These are phyloP conservation scores for Sideroxylon spinosum DNA, from an alignment of 179 eudicot genomes.

Conservation along the genomic window DNA sequence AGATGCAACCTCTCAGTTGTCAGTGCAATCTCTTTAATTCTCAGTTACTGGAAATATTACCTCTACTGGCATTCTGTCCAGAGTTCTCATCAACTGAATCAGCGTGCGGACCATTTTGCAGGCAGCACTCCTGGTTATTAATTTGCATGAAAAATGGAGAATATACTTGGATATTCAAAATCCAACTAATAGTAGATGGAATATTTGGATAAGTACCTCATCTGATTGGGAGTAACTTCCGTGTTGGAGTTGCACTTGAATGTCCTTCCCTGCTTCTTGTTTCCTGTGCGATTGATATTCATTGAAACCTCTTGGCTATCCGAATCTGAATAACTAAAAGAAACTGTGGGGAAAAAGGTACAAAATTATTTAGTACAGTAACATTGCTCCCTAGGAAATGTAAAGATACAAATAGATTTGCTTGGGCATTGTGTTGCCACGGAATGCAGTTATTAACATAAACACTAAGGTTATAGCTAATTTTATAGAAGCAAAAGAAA, in stretches of 20 bases:
- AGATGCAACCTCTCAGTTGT: constrained; percentile 6
- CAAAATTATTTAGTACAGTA: neutral
- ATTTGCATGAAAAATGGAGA: neutral
- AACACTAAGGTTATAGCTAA: neutral
- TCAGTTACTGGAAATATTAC: constrained; percentile 31
- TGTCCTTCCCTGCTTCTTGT: constrained; percentile 76
- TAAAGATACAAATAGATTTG: neutral
- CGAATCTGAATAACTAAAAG: constrained; percentile 70
- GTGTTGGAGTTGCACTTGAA: constrained; percentile 57
- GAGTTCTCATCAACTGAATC: constrained; percentile 91
- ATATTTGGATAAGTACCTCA: constrained; percentile 45
- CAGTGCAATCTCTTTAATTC: constrained; percentile 4
- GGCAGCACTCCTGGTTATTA: constrained; percentile 76
- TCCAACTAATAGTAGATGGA: neutral
- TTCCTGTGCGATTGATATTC: constrained; percentile 76
- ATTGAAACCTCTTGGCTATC: constrained; percentile 83
- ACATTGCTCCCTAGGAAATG: neutral
- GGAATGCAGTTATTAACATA: neutral
- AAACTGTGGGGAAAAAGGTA: constrained; percentile 48
- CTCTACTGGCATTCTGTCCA: constrained; percentile 97
- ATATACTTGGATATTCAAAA: neutral
- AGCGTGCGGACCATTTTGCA: constrained; percentile 93
- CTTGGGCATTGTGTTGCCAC: neutral
- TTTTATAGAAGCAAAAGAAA: neutral
- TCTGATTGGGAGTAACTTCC: constrained; percentile 85